These are phyloP conservation scores for Voacanga thouarsii DNA, from an alignment of 257 asterid genomes.

Conservation along the genomic window DNA sequence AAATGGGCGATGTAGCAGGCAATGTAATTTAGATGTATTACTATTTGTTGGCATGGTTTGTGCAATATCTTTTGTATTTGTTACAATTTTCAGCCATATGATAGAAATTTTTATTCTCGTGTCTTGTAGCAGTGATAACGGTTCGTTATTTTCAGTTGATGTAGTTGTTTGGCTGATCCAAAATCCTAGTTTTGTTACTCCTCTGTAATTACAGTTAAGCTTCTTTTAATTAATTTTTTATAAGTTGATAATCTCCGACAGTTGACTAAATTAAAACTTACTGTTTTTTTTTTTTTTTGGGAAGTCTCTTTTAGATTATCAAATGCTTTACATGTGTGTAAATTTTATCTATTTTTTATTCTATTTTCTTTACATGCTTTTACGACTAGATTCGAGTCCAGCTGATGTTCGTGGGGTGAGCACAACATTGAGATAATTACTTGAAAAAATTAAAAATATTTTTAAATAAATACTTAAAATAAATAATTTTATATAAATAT, in stretches of 20 bases:
- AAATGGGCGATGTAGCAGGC: slow-evolving; percentile 38
- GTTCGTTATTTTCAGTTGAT: slow-evolving; percentile 2
- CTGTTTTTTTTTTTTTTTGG: too few relatives aligned
- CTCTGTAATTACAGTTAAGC: background rate
- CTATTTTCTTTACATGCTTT: too few relatives aligned
- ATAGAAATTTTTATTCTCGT: slow-evolving; percentile 26
- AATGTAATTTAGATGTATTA: slow-evolving; percentile 45
- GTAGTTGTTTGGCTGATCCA: background rate
- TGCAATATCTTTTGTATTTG: slow-evolving; percentile 38
- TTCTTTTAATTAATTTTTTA: background rate
- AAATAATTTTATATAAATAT: too few relatives aligned
- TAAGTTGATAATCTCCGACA: background rate
- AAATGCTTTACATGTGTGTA: too few relatives aligned
- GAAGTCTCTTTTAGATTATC: too few relatives aligned
- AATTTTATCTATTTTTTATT: too few relatives aligned
- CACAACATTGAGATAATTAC: too few relatives aligned
- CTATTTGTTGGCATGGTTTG: slow-evolving; percentile 30
- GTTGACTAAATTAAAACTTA: background rate
- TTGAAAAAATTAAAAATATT: too few relatives aligned
- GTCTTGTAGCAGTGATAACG: slow-evolving; percentile 5
- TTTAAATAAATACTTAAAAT: too few relatives aligned
- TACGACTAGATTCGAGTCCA: too few relatives aligned
- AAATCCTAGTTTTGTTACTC: background rate
- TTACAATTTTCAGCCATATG: slow-evolving; percentile 22
- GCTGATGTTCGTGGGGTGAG: too few relatives aligned